Evolutionary conservation across 2,329 filamentous ascomycete genomes (phyloP).

Genomic region (Aspergillus piperis): DNA sequence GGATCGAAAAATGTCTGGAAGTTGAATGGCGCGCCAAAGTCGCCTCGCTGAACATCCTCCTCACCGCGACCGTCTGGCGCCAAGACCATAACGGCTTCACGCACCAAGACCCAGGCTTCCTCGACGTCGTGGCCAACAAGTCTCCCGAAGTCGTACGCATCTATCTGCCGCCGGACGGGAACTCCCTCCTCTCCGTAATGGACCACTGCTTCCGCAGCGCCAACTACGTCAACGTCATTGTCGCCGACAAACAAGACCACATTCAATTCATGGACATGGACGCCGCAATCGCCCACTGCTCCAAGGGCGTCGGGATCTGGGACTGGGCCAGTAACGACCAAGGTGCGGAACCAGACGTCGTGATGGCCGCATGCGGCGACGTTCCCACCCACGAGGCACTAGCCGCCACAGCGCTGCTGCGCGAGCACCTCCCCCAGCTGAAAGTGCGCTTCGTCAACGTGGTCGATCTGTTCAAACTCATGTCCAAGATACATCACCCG

Average conservation of each 20-base stretch:
- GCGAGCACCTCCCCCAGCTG: constrained; percentile 69
- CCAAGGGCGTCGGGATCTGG: constrained; percentile 78
- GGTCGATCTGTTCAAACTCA: constrained; percentile 78
- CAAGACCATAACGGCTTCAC: constrained; percentile 85
- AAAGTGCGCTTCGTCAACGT: constrained; percentile 80
- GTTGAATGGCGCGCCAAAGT: constrained; percentile 75
- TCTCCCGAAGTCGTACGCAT: constrained; percentile 77
- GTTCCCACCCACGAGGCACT: constrained; percentile 73
- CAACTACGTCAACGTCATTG: constrained; percentile 81
- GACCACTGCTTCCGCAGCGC: constrained; percentile 71
- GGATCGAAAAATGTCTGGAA: constrained; percentile 79
- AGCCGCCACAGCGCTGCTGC: constrained; percentile 71
- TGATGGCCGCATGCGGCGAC: constrained; percentile 77
- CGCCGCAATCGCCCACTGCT: constrained; percentile 72
- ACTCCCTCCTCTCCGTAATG: constrained; percentile 73
- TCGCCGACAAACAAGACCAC: constrained; percentile 78
- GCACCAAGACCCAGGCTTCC: constrained; percentile 77
- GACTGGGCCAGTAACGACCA: constrained; percentile 72
- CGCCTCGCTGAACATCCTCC: constrained; percentile 74
- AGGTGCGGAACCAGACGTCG: constrained; percentile 67
- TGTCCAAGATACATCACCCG: constrained; percentile 68
- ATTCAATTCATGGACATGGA: constrained; percentile 76
- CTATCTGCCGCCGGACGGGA: constrained; percentile 78
- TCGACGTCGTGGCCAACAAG: constrained; percentile 78
- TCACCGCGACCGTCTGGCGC: constrained; percentile 77